These are phyloP conservation scores for Cercospora sp. DNA, from an alignment of 2,329 filamentous ascomycete species.

Conservation along the genomic window DNA sequence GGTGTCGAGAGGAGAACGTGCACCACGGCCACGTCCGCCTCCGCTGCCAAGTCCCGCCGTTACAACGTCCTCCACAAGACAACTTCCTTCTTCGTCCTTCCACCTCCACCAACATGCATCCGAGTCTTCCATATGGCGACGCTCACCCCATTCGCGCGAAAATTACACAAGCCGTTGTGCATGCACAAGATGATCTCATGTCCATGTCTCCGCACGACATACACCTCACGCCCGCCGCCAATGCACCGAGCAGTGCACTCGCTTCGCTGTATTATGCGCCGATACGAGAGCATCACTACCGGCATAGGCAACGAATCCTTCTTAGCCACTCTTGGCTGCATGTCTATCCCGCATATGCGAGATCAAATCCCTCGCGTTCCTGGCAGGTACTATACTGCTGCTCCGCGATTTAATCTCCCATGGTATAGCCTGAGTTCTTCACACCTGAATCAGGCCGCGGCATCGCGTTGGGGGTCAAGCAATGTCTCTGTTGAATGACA, in stretches of 20 bases:
- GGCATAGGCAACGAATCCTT: background rate
- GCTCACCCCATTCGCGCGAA: slow-evolving; percentile 16
- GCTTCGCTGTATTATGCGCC: slow-evolving; percentile 5
- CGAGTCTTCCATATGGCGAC: background rate
- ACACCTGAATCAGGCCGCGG: background rate
- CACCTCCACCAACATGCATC: background rate
- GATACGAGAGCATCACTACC: slow-evolving; percentile 5
- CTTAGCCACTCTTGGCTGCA: slow-evolving; percentile 3
- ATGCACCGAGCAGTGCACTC: background rate
- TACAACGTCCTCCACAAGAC: background rate
- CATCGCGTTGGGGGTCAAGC: slow-evolving; percentile 9
- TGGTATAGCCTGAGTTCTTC: background rate
- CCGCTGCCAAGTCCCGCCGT: background rate
- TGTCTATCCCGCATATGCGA: background rate
- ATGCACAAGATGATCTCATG: slow-evolving; percentile 1
- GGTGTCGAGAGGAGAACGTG: background rate
- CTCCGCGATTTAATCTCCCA: background rate
- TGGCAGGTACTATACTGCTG: slow-evolving; percentile 1
- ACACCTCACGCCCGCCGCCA: background rate
- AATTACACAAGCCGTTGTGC: background rate
- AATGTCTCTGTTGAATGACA: background rate
- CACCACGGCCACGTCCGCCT: background rate
- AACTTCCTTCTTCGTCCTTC: background rate
- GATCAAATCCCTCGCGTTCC: background rate
- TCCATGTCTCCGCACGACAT: slow-evolving; percentile 1